A percentile compares a stretch with the other conserved stretches of the same genome.
phyloP scores from a whole-genome alignment of 352 stramenopile species.

The Phytophthora fragariaefolia region DNA sequence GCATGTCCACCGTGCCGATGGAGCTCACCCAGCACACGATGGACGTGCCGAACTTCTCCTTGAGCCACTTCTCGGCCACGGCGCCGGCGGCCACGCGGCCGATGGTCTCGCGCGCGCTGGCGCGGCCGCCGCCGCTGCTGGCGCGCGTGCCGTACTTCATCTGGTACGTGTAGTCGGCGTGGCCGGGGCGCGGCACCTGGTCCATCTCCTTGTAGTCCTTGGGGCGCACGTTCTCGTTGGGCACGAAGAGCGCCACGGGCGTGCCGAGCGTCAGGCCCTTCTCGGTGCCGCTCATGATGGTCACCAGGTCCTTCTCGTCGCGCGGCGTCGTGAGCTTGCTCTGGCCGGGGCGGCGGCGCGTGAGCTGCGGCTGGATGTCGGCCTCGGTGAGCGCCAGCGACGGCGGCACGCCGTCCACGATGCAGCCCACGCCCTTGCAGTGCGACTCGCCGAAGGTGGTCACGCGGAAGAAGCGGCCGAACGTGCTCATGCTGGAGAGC shows the following conservation, averaged over 20 bases:
- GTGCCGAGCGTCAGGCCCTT: slow-evolving; percentile 95
- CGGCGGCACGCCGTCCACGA: slow-evolving; percentile 97
- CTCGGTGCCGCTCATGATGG: slow-evolving; percentile 97
- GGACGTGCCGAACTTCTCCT: slow-evolving; percentile 90
- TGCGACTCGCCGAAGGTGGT: slow-evolving; percentile 99
- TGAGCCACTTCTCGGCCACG: slow-evolving; percentile 96
- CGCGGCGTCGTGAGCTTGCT: slow-evolving; percentile 98
- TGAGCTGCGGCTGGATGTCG: slow-evolving; percentile 98
- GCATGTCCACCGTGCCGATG: slow-evolving; percentile 89
- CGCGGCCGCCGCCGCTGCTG: slow-evolving; percentile 95
- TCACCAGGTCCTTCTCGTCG: slow-evolving; percentile 97
- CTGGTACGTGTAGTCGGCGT: slow-evolving; percentile 99
- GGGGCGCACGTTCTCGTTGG: slow-evolving; percentile 97
- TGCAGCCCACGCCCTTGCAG: slow-evolving; percentile 97
- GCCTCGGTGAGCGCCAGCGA: slow-evolving; percentile 94
- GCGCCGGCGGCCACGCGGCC: slow-evolving; percentile 97
- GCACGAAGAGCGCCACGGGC: slow-evolving; percentile 96
- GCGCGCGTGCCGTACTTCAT: slow-evolving; percentile 99
- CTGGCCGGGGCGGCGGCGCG: slow-evolving; percentile 96
- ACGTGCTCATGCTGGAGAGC: slow-evolving; percentile 89
- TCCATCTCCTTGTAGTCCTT: slow-evolving; percentile 98
- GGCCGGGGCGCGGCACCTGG: slow-evolving; percentile 89
- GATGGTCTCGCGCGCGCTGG: slow-evolving; percentile 98
- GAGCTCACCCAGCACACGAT: slow-evolving; percentile 92
- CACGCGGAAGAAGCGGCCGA: slow-evolving; percentile 97